Percentiles rank a stretch among this genome's conserved stretches.
Conservation (phyloP, 148 eudicot genomes). For the Silene uniflora region DNA sequence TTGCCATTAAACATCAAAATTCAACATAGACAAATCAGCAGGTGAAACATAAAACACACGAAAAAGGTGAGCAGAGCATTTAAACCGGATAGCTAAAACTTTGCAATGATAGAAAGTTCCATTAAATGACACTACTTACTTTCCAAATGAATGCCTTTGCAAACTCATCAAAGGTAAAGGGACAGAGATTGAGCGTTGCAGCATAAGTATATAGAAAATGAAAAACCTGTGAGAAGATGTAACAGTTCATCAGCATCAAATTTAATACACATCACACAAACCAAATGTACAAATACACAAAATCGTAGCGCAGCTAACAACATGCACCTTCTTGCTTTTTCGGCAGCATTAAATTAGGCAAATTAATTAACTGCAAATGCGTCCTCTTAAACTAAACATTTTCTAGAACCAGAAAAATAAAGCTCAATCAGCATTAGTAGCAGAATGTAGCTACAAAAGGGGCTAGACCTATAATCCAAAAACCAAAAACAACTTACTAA, state of each 20-base stretch:
- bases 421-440: not conserved
- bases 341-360: not conserved
- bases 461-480: not conserved
- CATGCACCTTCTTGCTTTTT: not conserved
- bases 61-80: not conserved
- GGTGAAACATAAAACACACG: not conserved
- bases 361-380: not conserved
- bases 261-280: not conserved
- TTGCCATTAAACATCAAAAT: not conserved
- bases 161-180: conserved; percentile 87
- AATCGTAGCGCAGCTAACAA: conserved; percentile 6
- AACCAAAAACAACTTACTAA: not conserved
- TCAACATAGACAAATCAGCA: conserved; percentile 1
- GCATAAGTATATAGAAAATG: conserved; percentile 84
- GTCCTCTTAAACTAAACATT: too few species aligned
- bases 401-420: too few species aligned
- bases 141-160: conserved; percentile 72
- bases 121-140: conserved; percentile 40
- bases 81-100: conserved; percentile 2
- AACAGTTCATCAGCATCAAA: conserved; percentile 14
- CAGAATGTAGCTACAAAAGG: conserved; percentile 2
- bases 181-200: conserved; percentile 40
- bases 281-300: not conserved
- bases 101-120: not conserved
- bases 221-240: conserved; percentile 54